Conservation (phyloP, 176 grass and related monocot genomes). For the Avena insularis region DNA sequence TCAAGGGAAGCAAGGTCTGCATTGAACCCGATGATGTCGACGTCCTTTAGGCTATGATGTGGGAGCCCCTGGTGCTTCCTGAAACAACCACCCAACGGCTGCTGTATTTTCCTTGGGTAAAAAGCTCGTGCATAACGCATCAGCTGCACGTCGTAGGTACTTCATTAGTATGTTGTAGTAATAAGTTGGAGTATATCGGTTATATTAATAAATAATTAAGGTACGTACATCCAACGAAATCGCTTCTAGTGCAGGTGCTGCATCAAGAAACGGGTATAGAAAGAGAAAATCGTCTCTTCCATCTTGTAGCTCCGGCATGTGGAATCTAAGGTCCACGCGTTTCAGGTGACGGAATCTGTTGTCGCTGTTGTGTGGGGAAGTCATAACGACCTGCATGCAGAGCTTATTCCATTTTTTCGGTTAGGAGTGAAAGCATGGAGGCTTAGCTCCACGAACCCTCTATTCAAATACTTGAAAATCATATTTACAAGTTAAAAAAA, state of each 20-base stretch:
- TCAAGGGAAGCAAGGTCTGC: constrained; percentile 3
- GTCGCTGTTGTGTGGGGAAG: not conserved
- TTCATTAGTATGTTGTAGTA: not conserved
- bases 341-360: not conserved
- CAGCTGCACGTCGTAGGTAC: not conserved
- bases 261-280: not conserved
- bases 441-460: no score
- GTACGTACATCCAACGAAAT: not conserved
- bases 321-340: not conserved
- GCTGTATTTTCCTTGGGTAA: not conserved
- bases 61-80: not conserved
- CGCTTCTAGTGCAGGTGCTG: not conserved
- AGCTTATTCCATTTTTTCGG: not conserved
- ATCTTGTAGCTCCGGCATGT: not conserved
- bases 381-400: not conserved
- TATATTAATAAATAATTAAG: not conserved
- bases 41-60: not conserved
- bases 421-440: no score
- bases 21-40: not conserved
- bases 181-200: no score
- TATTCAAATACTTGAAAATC: no score
- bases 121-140: not conserved
- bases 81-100: not conserved
- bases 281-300: constrained; percentile 14
- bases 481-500: no score